Evolutionary conservation across 2,329 filamentous ascomycete species (phyloP).

Genomic region (Neocatenulostroma microsporum): DNA sequence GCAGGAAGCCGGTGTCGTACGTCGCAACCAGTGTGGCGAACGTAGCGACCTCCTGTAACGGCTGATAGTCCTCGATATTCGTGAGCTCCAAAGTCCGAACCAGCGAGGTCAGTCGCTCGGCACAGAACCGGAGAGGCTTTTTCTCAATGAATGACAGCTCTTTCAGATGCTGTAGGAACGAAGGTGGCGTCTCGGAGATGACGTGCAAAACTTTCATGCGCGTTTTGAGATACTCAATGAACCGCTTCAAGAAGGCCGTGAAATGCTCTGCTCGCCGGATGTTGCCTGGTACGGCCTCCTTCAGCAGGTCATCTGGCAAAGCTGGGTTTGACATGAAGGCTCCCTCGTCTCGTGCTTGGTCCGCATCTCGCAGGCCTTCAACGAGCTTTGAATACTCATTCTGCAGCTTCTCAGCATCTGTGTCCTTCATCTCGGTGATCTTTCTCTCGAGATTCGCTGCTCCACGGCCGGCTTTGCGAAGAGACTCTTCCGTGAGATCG

Average conservation of each 20-base stretch:
- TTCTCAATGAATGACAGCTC: constrained; percentile 97
- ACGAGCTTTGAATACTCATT: constrained; percentile 94
- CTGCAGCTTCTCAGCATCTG: constrained; percentile 87
- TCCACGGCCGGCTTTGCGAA: constrained; percentile 82
- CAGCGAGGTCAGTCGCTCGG: constrained; percentile 86
- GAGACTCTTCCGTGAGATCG: constrained; percentile 88
- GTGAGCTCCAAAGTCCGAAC: constrained; percentile 92
- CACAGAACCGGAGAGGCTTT: constrained; percentile 89
- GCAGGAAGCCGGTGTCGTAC: constrained; percentile 90
- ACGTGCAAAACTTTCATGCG: constrained; percentile 97
- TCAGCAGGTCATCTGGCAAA: constrained; percentile 84
- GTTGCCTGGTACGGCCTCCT: constrained; percentile 93
- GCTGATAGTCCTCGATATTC: constrained; percentile 96
- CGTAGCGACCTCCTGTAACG: constrained; percentile 92
- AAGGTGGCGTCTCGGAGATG: constrained; percentile 92
- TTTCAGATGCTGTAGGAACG: constrained; percentile 84
- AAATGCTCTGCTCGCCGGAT: constrained; percentile 95
- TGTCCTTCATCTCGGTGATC: constrained; percentile 91
- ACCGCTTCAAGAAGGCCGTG: constrained; percentile 85
- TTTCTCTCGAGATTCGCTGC: constrained; percentile 85
- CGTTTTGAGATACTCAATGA: constrained; percentile 92
- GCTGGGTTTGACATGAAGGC: constrained; percentile 97
- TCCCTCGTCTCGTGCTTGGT: constrained; percentile 85
- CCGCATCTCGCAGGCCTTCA: constrained; percentile 77
- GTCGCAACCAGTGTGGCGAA: constrained; percentile 95